A percentile compares a stretch with the other conserved stretches of the same genome.
phyloP scores from a whole-genome alignment of 2,329 filamentous ascomycete species.

The Pseudocercospora crystallina region DNA sequence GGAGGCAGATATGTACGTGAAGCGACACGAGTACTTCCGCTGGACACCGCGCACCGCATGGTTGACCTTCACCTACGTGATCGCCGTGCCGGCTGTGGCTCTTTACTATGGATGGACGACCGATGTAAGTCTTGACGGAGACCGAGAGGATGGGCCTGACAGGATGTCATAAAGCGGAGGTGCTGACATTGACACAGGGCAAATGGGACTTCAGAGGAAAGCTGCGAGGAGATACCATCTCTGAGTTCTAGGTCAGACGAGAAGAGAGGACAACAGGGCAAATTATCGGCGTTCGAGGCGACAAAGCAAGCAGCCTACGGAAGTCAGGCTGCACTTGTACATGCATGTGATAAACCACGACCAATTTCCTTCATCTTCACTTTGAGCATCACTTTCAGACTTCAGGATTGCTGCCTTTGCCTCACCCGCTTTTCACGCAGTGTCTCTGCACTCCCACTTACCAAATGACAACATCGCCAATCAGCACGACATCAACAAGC shows the following conservation, averaged over 20 bases:
- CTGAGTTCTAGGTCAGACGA: constrained; percentile 63
- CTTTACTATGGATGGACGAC: constrained; percentile 73
- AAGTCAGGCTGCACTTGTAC: not conserved
- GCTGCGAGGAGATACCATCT: constrained; percentile 79
- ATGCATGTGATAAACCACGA: not conserved
- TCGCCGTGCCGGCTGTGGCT: constrained; percentile 69
- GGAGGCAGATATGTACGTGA: constrained; percentile 72
- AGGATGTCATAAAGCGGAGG: no score
- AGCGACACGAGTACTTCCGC: constrained; percentile 92
- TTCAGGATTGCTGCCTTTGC: no score
- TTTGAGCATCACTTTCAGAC: no score
- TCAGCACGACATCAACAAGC: no score
- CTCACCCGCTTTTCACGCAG: no score
- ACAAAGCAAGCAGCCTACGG: not conserved
- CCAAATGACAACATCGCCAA: no score
- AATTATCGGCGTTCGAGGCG: not conserved
- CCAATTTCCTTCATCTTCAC: no score
- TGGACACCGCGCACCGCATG: constrained; percentile 83
- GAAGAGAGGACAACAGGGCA: not conserved
- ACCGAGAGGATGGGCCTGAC: not conserved
- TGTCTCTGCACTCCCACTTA: no score
- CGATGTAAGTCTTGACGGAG: constrained; percentile 66
- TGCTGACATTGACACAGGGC: constrained; percentile 58
- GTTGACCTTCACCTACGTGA: constrained; percentile 74
- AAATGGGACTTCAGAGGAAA: constrained; percentile 84